A percentile compares a stretch with the other conserved stretches of the same genome.
Evolutionary conservation across 2,329 filamentous ascomycete species (phyloP).

Genomic region (Epichloe coenophiala): DNA sequence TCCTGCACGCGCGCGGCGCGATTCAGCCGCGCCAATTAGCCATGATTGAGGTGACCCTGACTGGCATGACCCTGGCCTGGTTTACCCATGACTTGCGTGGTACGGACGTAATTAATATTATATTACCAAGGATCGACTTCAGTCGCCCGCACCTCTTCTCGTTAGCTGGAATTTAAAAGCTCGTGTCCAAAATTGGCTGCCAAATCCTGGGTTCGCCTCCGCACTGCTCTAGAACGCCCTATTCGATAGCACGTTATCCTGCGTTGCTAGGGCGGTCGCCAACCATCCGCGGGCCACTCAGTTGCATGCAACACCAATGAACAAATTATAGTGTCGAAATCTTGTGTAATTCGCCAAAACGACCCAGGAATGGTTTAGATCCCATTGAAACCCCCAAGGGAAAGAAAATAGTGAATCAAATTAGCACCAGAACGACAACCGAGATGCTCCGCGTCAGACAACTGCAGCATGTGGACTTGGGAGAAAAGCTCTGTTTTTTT

Average conservation of each 20-base stretch:
- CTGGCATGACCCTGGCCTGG: background rate
- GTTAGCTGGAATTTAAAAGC: conserved; percentile 8
- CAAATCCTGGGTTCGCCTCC: background rate
- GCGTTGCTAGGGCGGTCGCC: background rate
- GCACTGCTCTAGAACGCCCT: background rate
- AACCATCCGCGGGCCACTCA: background rate
- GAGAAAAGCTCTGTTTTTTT: too few species aligned
- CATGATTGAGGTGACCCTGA: too few species aligned
- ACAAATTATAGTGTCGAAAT: background rate
- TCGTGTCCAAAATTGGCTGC: conserved; percentile 22
- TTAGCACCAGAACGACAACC: too few species aligned
- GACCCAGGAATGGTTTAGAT: background rate
- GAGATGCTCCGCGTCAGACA: too few species aligned
- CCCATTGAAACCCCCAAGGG: background rate
- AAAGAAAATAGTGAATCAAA: too few species aligned
- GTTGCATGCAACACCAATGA: background rate
- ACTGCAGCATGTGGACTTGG: too few species aligned
- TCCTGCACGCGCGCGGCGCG: too few species aligned
- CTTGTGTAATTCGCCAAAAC: background rate
- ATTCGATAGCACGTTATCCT: background rate
- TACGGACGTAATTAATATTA: background rate
- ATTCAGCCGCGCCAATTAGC: background rate
- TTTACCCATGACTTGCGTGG: background rate
- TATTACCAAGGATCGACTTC: conserved; percentile 11
- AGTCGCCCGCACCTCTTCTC: conserved; percentile 7